Base-by-base conservation (phyloP, 495 filamentous ascomycete genomes). In the Hyaloscypha bicolor region DNA sequence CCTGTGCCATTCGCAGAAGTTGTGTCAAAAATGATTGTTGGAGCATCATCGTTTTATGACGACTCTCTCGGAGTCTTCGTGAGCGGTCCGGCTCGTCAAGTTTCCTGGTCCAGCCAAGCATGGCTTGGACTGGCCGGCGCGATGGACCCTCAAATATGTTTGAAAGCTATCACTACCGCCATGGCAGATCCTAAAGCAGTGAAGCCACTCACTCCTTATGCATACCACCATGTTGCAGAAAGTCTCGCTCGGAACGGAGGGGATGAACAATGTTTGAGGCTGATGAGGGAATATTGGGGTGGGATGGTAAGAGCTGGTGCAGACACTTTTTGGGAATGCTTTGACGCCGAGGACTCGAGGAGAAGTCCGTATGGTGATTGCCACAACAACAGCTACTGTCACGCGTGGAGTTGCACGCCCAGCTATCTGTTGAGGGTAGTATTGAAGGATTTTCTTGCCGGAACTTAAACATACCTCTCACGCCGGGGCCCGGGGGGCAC, bases 81-180 rank as follows among this genome's bases (percentile, higher is more conserved):
- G 1, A 70, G 67, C 65, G 74, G 72, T 1, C 68, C 65, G 0
- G 8, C 64, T 29, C 33, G 58, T 1, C 72, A 74, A 65, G 51
- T 72, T 21, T 74, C 74, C 2, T 74, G 70, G 68, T 52, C 65
- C 22, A 65, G 65, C 32, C 69, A 72, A 53, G 71, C 72, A 1
- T 75, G 73, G 73, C 55, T 75, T 14, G 67, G 70, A 3, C 70
- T 75, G 9, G 64, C 72, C 4, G 72, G 69, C 12, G 67, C 63
- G 11, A 59, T 68, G 11, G 64, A 66, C 22, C 3, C 39, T 4
- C 58, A 68, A 32, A 70, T 22, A 33, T 71, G 60, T 25, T 58
- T 63, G 1, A 14, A 5, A 30, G 69, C 68, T 2, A 56, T 75
- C n/a, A 55, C 60, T 55, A 69, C 33, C 4, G 63, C 72, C 0